Evolutionary conservation across 345 rosid species (phyloP), one percentile per base, ranked within the genome.

Genomic region (Sonneratia caseolaris): DNA sequence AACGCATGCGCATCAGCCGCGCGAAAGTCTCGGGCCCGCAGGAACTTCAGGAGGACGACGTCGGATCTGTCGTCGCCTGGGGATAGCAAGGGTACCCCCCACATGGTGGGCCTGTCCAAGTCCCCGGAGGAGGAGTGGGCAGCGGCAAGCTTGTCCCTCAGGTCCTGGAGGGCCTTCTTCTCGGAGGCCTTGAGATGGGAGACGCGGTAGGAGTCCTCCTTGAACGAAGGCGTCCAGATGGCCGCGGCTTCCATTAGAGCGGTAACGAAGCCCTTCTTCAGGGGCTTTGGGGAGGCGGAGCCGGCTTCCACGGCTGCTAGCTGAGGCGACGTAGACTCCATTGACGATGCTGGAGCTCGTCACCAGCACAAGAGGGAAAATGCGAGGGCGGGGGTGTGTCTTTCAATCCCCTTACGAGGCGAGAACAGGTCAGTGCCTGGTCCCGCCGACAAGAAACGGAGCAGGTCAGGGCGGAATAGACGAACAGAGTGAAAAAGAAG

Each of bases 1-100:
- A 95, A 92, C 53, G 82, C 61, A 19, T 85, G 71, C 0, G 97
- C 74, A 35, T 95, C 97, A 0, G 48, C 70, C 3, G 89, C 96
- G 49, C 83, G 83, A 81, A 90, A 95, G 42, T 95, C 98, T 13
- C 99, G 76, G 1, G 99, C 99, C 37, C 98, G 82, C 27, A 95
- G 83, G 77, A 95, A 95, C 80, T 95, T 95, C 66, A 92, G 75
- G 38, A 95, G 83, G 70, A 95, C 84, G 64, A 95, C 99, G 68
- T 92, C 89, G 37, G 98, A 91, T 55, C 77, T 85, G 27, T 86
- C 96, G 74, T 82, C 88, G 13, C 82, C 88, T 12, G 70, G 37
- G 36, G 81, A 76, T 12, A 87, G 76, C 24, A 95, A 91, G 59
- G 89, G 76, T 18, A 90, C 80, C 7, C 91, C 96, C 98, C 99